phyloP scores from a whole-genome alignment of 495 filamentous ascomycete genomes.

The Hypoxylon rickii region DNA sequence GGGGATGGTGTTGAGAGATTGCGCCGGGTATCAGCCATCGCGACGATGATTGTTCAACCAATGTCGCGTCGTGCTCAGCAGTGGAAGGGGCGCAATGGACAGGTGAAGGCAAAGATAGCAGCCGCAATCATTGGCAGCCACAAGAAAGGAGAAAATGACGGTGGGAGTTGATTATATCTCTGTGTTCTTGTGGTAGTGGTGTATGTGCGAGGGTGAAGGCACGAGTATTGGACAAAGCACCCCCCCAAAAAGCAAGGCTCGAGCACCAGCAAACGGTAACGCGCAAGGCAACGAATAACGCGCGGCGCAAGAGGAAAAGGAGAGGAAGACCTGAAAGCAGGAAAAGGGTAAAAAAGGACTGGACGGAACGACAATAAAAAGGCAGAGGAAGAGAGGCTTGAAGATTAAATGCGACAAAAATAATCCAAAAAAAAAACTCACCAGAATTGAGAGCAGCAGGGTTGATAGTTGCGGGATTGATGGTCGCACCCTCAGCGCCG shows the following conservation, averaged over 20 bases:
- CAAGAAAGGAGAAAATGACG: not conserved
- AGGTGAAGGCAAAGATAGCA: slow-evolving; percentile 32
- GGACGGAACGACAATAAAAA: slow-evolving; percentile 1
- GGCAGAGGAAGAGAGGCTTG: slow-evolving; percentile 15
- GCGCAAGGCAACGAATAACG: not conserved
- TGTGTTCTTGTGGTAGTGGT: not conserved
- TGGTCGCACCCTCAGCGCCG: slow-evolving; percentile 61
- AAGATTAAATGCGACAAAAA: slow-evolving; percentile 18
- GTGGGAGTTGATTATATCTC: not conserved
- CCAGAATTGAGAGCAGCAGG: slow-evolving; percentile 59
- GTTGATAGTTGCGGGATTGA: slow-evolving; percentile 60
- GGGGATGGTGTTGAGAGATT: slow-evolving; percentile 32
- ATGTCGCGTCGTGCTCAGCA: slow-evolving; percentile 32
- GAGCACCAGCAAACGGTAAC: not conserved
- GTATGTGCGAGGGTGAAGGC: not conserved
- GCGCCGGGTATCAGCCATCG: slow-evolving; percentile 30
- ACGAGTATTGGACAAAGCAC: not conserved
- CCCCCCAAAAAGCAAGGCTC: slow-evolving; percentile 14
- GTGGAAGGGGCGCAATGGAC: slow-evolving; percentile 23
- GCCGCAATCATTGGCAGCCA: slow-evolving; percentile 35
- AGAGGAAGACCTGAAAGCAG: no score
- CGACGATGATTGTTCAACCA: slow-evolving; percentile 27
- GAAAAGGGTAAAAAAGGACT: slow-evolving; percentile 15
- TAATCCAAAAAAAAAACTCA: slow-evolving; percentile 40
- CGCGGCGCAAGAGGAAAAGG: no score